Percentiles rank a stretch among this genome's conserved stretches.
Evolutionary conservation across 331 rosid genomes (phyloP).

Genomic region (Malus hybrid): DNA sequence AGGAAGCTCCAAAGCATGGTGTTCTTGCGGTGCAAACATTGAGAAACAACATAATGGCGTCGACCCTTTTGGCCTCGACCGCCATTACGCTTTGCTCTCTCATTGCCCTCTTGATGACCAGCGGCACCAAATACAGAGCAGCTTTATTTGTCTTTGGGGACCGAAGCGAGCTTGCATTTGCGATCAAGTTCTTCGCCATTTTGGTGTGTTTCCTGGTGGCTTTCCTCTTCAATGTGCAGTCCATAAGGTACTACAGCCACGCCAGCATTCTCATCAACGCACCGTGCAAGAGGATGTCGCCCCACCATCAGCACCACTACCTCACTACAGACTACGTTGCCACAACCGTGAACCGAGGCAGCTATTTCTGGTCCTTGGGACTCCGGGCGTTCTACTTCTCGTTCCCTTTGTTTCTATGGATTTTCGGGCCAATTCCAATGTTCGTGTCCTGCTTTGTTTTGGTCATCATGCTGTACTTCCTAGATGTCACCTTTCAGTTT

Average conservation of each 20-base stretch:
- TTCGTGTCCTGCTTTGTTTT: slow-evolving; percentile 47
- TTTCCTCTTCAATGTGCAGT: slow-evolving; percentile 64
- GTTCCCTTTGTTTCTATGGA: slow-evolving; percentile 74
- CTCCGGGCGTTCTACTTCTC: slow-evolving; percentile 84
- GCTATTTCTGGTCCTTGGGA: slow-evolving; percentile 85
- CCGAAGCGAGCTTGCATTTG: slow-evolving; percentile 27
- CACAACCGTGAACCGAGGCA: slow-evolving; percentile 58
- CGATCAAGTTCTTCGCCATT: slow-evolving; percentile 64
- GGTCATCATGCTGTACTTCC: slow-evolving; percentile 52
- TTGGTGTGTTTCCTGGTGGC: slow-evolving; percentile 72
- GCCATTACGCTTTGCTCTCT: slow-evolving; percentile 80
- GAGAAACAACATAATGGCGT: slow-evolving; percentile 88
- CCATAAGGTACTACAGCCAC: slow-evolving; percentile 81
- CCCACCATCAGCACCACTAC: slow-evolving; percentile 16
- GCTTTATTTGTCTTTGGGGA: slow-evolving; percentile 29
- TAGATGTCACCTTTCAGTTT: slow-evolving; percentile 44
- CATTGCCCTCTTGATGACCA: slow-evolving; percentile 63
- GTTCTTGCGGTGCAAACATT: slow-evolving; percentile 82
- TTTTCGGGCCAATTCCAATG: slow-evolving; percentile 75
- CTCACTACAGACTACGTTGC: slow-evolving; percentile 62
- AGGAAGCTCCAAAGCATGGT: slow-evolving; percentile 69
- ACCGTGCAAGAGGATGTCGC: slow-evolving; percentile 46
- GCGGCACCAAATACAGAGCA: slow-evolving; percentile 5
- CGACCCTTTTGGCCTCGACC: slow-evolving; percentile 83
- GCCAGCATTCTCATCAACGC: slow-evolving; percentile 79